Evolutionary conservation across 345 rosid genomes (phyloP), one percentile per base, ranked within the genome.

Genomic region (Camelina sativa): DNA sequence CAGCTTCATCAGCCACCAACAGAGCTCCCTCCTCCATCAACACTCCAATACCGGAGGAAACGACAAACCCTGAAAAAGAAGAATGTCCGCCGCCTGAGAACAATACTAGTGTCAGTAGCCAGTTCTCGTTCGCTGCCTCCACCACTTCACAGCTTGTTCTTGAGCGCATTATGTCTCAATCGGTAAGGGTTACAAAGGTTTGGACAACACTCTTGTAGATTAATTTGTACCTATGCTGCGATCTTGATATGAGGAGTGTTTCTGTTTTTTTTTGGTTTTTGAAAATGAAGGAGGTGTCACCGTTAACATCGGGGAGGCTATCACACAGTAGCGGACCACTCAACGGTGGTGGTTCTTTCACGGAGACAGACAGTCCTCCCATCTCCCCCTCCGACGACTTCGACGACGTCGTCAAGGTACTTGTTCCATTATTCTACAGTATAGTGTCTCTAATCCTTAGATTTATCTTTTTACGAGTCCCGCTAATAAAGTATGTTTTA

Each of bases 301-400:
- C 97, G 8, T 79, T 94, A 72, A 86, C 96, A 22, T 94, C 98
- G 15, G 97, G 98, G 40, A 86, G 97, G 85, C 88, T 91, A 25
- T 94, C 98, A 51, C 97, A 91, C 79, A 94, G 98, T 55, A 91
- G 96, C 46, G 98, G 96, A 7, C 97, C 97, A 56, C 80, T 89
- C 82, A 86, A 85, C 62, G 83, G 81, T 20, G 80, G 79, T 1
- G 85, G 85, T 44, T 88, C 90, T 66, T 78, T 82, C 35, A 78
- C 86, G 41, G 90, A 83, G 76, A 83, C 82, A 7, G 96, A 91
- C 60, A 94, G 95, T 53, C 91, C 97, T 11, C 96, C 96, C 7
- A 80, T 85, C 44, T 94, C 98, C 32, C 96, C 97, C 1, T 85
- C 93, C 6, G 93, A 94, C 37, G 98, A 94, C 38, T 88, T 86